Evolutionary conservation across 805 yeast genomes (phyloP).

Genomic region (Zygosaccharomyces lentus): DNA sequence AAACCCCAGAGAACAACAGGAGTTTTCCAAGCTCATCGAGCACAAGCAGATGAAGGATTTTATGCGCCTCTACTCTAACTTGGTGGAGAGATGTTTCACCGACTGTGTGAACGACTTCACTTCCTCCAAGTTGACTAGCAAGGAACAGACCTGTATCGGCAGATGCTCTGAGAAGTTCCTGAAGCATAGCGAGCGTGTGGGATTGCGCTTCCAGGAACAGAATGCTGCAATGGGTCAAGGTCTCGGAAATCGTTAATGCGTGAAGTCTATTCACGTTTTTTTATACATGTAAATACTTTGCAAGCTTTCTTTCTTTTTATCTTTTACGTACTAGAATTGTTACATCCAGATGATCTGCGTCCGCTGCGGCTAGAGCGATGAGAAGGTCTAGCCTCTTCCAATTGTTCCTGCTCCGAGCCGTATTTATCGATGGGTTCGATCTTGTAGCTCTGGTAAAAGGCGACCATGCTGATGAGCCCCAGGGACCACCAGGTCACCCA

Average conservation of each 20-base stretch:
- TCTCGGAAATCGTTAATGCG: constrained; percentile 38
- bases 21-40: constrained; percentile 91
- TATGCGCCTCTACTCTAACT: constrained; percentile 92
- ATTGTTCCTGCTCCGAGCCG: constrained; percentile 18
- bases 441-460: constrained; percentile 31
- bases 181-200: constrained; percentile 97
- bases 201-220: constrained; percentile 98
- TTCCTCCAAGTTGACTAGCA: constrained; percentile 75
- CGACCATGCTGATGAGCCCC: constrained; percentile 25
- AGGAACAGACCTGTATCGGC: constrained; percentile 81
- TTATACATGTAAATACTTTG: constrained; percentile 13
- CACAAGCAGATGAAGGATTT: constrained; percentile 98
- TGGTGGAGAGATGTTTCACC: constrained; percentile 93
- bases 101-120: constrained; percentile 99
- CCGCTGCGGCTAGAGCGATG: constrained; percentile 12
- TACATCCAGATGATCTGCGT: background rate
- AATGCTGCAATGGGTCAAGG: constrained; percentile 76
- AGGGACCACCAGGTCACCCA: constrained; percentile 37
- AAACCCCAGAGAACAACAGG: constrained; percentile 93
- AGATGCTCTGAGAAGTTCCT: constrained; percentile 96
- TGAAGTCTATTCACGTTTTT: background rate
- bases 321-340: background rate
- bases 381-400: background rate
- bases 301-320: background rate
- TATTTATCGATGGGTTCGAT: constrained; percentile 30